Conservation (phyloP, 352 stramenopile genomes). For the Pythium angustatum region DNA sequence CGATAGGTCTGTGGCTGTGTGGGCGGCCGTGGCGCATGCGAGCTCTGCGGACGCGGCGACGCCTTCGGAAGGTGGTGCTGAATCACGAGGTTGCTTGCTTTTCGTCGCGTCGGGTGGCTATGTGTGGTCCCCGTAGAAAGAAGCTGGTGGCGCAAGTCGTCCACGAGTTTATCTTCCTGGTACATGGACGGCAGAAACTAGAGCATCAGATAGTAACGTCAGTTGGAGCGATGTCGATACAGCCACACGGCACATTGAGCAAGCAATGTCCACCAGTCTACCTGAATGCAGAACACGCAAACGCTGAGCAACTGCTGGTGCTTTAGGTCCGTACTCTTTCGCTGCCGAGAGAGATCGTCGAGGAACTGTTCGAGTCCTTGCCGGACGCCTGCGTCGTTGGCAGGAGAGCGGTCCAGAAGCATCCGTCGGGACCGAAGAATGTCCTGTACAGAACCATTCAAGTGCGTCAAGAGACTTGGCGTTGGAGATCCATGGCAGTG, state of each 20-base stretch:
- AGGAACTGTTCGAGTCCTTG: constrained; percentile 52
- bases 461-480: not conserved
- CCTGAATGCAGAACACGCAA: constrained; percentile 50
- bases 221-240: not conserved
- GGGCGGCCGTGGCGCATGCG: not conserved
- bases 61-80: constrained; percentile 48
- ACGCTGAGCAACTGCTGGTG: constrained; percentile 45
- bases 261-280: not conserved
- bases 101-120: constrained; percentile 19
- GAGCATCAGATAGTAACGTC: not conserved
- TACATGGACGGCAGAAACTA: constrained; percentile 56
- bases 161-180: constrained; percentile 37
- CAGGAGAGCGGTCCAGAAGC: constrained; percentile 45
- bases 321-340: constrained; percentile 13
- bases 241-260: too few relatives aligned
- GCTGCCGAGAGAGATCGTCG: constrained; percentile 36
- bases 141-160: constrained; percentile 37
- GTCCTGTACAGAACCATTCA: constrained; percentile 34
- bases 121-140: constrained; percentile 23
- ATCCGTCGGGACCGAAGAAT: constrained; percentile 55
- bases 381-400: constrained; percentile 28
- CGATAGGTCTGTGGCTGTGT: constrained; percentile 38
- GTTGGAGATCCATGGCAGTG: not conserved
- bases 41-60: not conserved
- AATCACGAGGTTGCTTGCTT: constrained; percentile 54